Percentiles rank a stretch among this genome's conserved stretches.
phyloP scores from a whole-genome alignment of 345 rosid genomes.

The Mangifera indica region DNA sequence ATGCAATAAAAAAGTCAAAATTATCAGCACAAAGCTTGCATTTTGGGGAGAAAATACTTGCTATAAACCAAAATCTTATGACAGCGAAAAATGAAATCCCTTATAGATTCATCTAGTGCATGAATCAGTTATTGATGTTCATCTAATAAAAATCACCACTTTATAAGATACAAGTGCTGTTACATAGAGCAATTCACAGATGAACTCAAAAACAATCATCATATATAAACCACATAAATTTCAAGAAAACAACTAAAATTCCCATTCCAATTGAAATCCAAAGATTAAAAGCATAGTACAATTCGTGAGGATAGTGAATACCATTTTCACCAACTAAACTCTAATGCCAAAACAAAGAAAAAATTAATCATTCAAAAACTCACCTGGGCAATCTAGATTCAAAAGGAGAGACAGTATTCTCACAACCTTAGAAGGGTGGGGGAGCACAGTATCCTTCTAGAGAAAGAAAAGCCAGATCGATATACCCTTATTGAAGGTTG shows the following conservation, averaged over 20 bases:
- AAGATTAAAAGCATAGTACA: neutral
- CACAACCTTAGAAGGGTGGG: constrained; percentile 44
- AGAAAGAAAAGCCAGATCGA: constrained; percentile 68
- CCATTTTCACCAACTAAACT: constrained; percentile 11
- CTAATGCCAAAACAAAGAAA: neutral
- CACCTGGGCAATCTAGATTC: constrained; percentile 60
- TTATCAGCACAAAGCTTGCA: neutral
- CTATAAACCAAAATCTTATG: neutral
- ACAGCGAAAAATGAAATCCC: neutral
- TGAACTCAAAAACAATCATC: constrained; percentile 5
- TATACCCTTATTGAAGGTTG: constrained; percentile 47
- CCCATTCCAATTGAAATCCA: constrained; percentile 15
- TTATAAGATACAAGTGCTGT: constrained; percentile 10
- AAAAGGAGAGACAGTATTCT: constrained; percentile 46
- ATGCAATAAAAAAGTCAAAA: neutral
- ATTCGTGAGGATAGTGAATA: neutral
- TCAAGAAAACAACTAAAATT: neutral
- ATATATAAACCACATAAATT: neutral
- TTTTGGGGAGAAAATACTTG: neutral
- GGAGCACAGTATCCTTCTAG: constrained; percentile 56
- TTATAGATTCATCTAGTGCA: neutral
- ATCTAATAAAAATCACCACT: neutral
- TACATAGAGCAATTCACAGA: constrained; percentile 10
- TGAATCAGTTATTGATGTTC: neutral
- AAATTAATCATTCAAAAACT: constrained; percentile 18